Percentiles rank a stretch among this genome's conserved stretches.
These are phyloP conservation scores for Exutisphaerella laricina DNA, from an alignment of 2,329 filamentous ascomycete species.

Conservation along the genomic window DNA sequence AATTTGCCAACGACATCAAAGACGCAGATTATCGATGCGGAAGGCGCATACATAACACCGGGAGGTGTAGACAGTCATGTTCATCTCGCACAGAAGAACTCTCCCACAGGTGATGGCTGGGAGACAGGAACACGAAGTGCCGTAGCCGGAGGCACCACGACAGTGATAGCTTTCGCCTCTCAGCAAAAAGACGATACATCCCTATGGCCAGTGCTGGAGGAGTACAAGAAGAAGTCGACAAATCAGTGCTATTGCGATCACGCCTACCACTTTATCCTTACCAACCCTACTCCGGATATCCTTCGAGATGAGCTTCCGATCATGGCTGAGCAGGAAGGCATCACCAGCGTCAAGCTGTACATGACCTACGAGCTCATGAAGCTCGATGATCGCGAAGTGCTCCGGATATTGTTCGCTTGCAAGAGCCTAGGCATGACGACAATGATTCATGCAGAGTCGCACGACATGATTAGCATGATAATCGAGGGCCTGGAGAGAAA, in stretches of 20 bases:
- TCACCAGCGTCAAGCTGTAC: constrained; percentile 49
- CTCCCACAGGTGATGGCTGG: constrained; percentile 42
- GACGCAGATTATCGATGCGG: constrained; percentile 41
- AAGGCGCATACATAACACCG: constrained; percentile 43
- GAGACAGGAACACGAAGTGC: constrained; percentile 50
- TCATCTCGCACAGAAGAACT: constrained; percentile 44
- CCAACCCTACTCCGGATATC: constrained; percentile 41
- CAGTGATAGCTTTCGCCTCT: constrained; percentile 53
- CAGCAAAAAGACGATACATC: constrained; percentile 46
- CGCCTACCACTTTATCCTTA: constrained; percentile 50
- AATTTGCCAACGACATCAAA: constrained; percentile 31
- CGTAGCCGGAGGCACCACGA: constrained; percentile 55
- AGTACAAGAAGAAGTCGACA: constrained; percentile 44
- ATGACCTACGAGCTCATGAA: constrained; percentile 51
- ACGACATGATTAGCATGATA: constrained; percentile 43
- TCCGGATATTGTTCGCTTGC: constrained; percentile 47
- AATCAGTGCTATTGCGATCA: constrained; percentile 53
- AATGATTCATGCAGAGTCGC: constrained; percentile 48
- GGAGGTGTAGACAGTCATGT: constrained; percentile 49
- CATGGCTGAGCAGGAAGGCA: constrained; percentile 38
- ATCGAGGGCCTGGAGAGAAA: constrained; percentile 39
- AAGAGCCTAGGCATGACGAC: constrained; percentile 44
- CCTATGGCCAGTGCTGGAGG: constrained; percentile 43
- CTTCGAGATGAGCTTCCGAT: constrained; percentile 40
- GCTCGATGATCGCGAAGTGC: constrained; percentile 46